Base-by-base conservation (phyloP, 2,329 filamentous ascomycete genomes). In the Xylogone sp. region DNA sequence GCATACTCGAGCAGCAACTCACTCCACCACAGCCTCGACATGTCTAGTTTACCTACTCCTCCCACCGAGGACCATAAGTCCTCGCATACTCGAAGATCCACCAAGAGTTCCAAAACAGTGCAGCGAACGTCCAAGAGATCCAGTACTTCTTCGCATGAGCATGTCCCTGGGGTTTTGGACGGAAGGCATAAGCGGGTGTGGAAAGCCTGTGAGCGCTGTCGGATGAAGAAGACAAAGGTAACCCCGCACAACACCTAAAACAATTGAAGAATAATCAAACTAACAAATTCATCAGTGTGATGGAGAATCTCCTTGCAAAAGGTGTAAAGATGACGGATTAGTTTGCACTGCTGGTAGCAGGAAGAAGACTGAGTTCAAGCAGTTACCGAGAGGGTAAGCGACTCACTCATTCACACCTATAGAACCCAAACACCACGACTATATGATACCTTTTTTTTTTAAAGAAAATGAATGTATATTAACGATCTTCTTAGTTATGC, bases 181-280 rank as follows among this genome's bases (percentile, higher is more conserved):
- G 76, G 75, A 45, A 74, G 81, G 56, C 80, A 84, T 62, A 85
- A 84, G 71, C 72, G 82, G 58, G 81, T 84, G 50, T 84, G 81
- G 81, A 85, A 85, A 65, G 82, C 82, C 18, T 86, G 82, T 57
- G 81, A 85, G 68, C 72, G 82, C 58, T 86, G 82, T 71, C 72
- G 82, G 57, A 84, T 84, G 80, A 86, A 85, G 75, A 86, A 86
- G 73, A 86, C 82, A 49, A 85, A 85, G 81, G 81, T 82, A 57
- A 16, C 34, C 5, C 10, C 34, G 10, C 5, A 52, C 19, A 27
- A n/a, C n/a, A n/a, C n/a, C 45, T 19, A 27, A 55, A 42, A 43
- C 46, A 29, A 16, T 18, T 7, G 9, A 39, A 7, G 21, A 45
- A 54, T n/a, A 48, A 20, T 21, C 55, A 59, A 24, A 55, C 60